A percentile compares a stretch with the other conserved stretches of the same genome.
phyloP scores from a whole-genome alignment of 371 early-diverging fungal genomes.

The Actinomucor elegans region DNA sequence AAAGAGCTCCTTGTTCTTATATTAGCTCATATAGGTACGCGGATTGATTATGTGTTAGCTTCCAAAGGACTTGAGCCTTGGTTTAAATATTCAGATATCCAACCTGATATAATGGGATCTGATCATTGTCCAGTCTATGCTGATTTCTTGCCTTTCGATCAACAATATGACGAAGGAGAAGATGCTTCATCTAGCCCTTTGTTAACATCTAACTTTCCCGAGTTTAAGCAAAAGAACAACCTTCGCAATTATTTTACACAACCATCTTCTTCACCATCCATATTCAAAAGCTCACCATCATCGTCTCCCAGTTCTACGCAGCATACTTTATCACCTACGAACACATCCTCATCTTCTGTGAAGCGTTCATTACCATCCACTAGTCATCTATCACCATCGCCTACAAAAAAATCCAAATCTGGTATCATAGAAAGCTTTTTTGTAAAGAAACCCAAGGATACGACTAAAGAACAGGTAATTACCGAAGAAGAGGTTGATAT shows the following conservation, averaged over 20 bases:
- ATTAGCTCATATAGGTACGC: slow-evolving; percentile 43
- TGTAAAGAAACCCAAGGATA: background rate
- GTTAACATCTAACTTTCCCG: slow-evolving; percentile 61
- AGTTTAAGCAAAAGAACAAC: slow-evolving; percentile 67
- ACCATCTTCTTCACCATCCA: background rate
- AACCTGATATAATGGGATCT: slow-evolving; percentile 71
- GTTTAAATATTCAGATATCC: slow-evolving; percentile 61
- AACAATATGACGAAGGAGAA: background rate
- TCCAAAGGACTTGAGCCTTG: slow-evolving; percentile 55
- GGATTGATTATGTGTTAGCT: slow-evolving; percentile 84
- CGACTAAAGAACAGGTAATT: background rate
- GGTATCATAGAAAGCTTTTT: background rate
- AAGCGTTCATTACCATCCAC: background rate
- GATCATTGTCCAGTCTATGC: slow-evolving; percentile 89
- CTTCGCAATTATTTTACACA: slow-evolving; percentile 44
- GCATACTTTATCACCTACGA: background rate
- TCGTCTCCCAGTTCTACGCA: background rate
- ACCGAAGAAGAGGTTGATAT: background rate
- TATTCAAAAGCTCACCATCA: background rate
- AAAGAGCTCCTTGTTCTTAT: background rate
- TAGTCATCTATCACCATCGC: no score
- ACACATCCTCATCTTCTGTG: background rate
- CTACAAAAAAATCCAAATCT: background rate
- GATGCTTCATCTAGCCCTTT: slow-evolving; percentile 41
- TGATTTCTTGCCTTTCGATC: slow-evolving; percentile 34